Base-by-base conservation (phyloP, 352 stramenopile genomes). In the Albugo laibachii region DNA sequence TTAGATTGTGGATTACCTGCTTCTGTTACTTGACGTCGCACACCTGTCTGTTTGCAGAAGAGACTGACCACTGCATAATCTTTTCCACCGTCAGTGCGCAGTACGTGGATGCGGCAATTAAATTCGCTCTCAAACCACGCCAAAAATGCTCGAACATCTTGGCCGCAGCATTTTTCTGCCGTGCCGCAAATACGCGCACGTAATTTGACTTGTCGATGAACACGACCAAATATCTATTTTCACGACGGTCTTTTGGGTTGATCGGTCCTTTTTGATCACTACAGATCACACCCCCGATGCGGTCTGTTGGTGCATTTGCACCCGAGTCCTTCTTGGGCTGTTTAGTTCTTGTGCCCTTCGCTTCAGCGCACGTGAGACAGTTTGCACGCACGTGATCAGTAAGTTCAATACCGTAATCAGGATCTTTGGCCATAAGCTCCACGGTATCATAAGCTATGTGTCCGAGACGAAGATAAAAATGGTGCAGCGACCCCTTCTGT, bases 361-460 rank as follows among this genome's bases (percentile, higher is more conserved):
- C 43, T 41, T 51, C 50, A 21, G 11, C 24, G 36, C 42, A 56
- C 3, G 50, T 20, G 2, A 37, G 1, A 20, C 50, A 56, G 2
- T 24, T 13, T 19, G 43, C 12, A 19, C 50, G 36, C 6, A 34
- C 11, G 16, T 3, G 34, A 36, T 50, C 45, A 15, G 50, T 51
- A 11, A 50, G 42, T 16, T 45, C 36, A 18, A 56, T 52, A 2
- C 50, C 43, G 14, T 14, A 46, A 12, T 6, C 15, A 11, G 34
- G 44, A 6, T 44, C 34, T 10, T 19, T 27, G 8, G 50, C 50
- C 11, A 56, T 18, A 5, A 39, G 15, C 19, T 52, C 44, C 5
- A 56, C 42, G 8, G 41, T 51, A 41, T 56, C 50, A 24, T 41
- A 56, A 3, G 36, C 3, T 2, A 51, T 13, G 37, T 56, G 50